These are phyloP conservation scores for Colletotrichum gloeosporioides DNA, from an alignment of 2,329 filamentous ascomycete genomes.

Conservation along the genomic window DNA sequence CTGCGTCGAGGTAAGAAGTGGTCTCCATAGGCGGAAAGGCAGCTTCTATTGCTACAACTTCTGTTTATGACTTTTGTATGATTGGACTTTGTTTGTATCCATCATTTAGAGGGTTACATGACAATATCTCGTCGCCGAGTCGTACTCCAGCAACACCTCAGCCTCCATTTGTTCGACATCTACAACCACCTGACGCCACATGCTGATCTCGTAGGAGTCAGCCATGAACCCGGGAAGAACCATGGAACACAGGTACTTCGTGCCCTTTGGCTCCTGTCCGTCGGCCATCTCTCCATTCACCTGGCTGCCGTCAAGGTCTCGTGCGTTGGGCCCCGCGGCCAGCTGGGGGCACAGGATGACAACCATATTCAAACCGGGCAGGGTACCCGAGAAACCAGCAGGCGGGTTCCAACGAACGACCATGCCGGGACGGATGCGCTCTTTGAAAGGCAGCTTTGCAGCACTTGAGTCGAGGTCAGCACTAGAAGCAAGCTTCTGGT, in stretches of 20 bases:
- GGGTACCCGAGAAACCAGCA: conserved; percentile 5
- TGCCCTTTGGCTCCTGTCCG: background rate
- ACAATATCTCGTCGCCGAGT: conserved; percentile 47
- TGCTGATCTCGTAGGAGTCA: conserved; percentile 42
- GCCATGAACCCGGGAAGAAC: conserved; percentile 37
- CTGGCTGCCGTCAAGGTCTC: conserved; percentile 25
- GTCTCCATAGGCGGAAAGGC: background rate
- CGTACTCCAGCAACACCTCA: conserved; percentile 49
- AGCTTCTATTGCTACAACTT: background rate
- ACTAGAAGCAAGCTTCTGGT: conserved; percentile 27
- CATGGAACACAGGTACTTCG: conserved; percentile 40
- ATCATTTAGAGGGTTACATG: conserved; percentile 26
- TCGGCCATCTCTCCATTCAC: conserved; percentile 14
- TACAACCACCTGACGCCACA: conserved; percentile 43
- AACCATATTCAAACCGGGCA: conserved; percentile 30
- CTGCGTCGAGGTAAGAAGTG: background rate
- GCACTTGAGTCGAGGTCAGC: conserved; percentile 30
- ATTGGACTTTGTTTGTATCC: background rate
- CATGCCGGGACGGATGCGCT: conserved; percentile 48
- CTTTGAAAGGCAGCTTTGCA: conserved; percentile 35
- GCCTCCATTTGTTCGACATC: conserved; percentile 38
- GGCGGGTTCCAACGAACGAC: conserved; percentile 37
- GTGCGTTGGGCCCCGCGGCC: conserved; percentile 22
- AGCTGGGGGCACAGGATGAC: conserved; percentile 35
- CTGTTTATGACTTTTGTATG: background rate